Percentiles rank a stretch among this genome's conserved stretches.
Conservation (phyloP, 208 protist genomes). For the Crithidia mellificae region DNA sequence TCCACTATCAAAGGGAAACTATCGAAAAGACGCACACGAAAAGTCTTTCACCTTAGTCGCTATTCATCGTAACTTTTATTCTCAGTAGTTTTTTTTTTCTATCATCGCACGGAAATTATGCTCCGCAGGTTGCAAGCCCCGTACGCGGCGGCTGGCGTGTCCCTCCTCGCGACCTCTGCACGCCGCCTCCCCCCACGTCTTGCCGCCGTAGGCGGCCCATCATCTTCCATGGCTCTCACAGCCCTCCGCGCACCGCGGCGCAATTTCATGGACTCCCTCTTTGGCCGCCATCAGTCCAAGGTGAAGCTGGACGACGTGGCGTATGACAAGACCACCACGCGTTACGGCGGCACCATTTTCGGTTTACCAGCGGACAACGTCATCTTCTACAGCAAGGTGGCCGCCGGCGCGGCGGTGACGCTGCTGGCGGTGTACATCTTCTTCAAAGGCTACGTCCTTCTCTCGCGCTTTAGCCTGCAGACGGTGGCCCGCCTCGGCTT, state of each 20-base stretch:
- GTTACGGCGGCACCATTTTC: conserved; percentile 80
- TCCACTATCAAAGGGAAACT: no score
- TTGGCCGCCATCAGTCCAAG: conserved; percentile 32
- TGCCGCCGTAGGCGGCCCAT: background rate
- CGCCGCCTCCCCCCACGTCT: background rate
- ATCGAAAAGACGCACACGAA: no score
- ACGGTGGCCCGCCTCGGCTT: conserved; percentile 85
- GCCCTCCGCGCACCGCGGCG: conserved; percentile 22
- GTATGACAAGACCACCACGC: conserved; percentile 74
- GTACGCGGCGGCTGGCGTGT: conserved; percentile 3
- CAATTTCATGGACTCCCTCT: conserved; percentile 43
- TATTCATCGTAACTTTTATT: background rate
- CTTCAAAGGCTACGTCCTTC: conserved; percentile 76
- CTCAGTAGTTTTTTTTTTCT: background rate
- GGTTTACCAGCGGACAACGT: conserved; percentile 78
- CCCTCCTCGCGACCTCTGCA: background rate
- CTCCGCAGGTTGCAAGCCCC: conserved; percentile 16
- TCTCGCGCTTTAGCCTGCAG: conserved; percentile 74
- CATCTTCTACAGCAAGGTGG: conserved; percentile 82
- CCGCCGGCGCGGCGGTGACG: conserved; percentile 30
- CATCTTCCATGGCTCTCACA: background rate
- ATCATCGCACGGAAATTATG: background rate
- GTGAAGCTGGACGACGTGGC: conserved; percentile 69
- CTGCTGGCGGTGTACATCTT: conserved; percentile 65
- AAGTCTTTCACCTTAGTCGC: no score